Evolutionary conservation across 805 yeast species (phyloP).

Genomic region (Nakazawaea wickerhamii): DNA sequence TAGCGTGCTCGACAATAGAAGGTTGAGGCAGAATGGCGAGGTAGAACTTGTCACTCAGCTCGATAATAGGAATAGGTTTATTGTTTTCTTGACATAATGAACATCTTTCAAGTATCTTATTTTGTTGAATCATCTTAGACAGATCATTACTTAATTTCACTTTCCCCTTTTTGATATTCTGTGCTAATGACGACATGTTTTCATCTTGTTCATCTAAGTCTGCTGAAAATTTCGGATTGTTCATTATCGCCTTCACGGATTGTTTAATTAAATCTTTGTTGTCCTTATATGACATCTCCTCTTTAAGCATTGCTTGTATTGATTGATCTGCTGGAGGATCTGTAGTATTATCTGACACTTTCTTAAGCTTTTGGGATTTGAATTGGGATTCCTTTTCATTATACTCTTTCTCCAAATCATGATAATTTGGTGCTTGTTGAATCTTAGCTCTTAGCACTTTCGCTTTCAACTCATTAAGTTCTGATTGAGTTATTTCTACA

Average conservation of each 20-base stretch:
- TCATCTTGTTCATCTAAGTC: constrained; percentile 41
- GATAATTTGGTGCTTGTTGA: constrained; percentile 19
- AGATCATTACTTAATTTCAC: constrained; percentile 25
- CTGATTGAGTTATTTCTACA: constrained; percentile 5
- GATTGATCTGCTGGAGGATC: not conserved
- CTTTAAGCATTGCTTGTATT: constrained; percentile 25
- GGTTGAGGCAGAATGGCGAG: constrained; percentile 37
- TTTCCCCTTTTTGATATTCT: constrained; percentile 23
- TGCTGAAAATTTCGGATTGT: constrained; percentile 30
- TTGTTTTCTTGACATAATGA: constrained; percentile 29
- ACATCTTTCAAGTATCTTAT: constrained; percentile 30
- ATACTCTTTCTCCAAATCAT: constrained; percentile 22
- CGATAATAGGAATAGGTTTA: constrained; percentile 25
- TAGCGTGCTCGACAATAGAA: constrained; percentile 27
- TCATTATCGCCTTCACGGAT: constrained; percentile 29
- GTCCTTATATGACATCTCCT: constrained; percentile 24
- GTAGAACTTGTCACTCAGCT: constrained; percentile 29
- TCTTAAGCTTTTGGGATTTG: not conserved
- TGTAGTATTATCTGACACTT: too few relatives aligned
- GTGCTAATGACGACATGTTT: constrained; percentile 31
- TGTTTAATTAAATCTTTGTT: constrained; percentile 18
- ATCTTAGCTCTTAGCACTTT: constrained; percentile 29
- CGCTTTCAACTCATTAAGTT: constrained; percentile 27
- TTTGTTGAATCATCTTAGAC: constrained; percentile 21
- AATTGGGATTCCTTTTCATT: constrained; percentile 14